phyloP scores from a whole-genome alignment of 441 rosid species.

The Adansonia madagascariensis region DNA sequence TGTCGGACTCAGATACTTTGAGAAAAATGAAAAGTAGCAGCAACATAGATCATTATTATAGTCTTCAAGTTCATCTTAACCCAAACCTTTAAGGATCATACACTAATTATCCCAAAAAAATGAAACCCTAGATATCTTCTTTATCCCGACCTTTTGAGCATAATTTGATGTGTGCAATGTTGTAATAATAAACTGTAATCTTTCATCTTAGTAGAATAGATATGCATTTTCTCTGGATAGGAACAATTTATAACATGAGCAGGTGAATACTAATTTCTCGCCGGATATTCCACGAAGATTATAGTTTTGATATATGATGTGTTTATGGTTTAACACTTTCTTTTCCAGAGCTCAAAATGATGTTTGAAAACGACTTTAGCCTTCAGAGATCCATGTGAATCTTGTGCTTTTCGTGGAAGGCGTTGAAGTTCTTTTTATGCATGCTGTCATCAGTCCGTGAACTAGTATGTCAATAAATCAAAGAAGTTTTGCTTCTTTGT shows the following conservation, averaged over 20 bases:
- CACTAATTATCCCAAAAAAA: background rate
- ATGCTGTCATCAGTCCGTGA: conserved; percentile 24
- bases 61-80: conserved; percentile 1
- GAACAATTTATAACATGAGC: background rate
- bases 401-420: conserved; percentile 26
- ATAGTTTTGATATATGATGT: conserved; percentile 11
- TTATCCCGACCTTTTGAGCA: background rate
- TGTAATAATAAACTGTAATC: background rate
- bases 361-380: conserved; percentile 27
- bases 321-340: conserved; percentile 21
- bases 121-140: background rate
- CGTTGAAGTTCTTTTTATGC: conserved; percentile 25
- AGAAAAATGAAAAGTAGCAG: too few relatives aligned
- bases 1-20: too few relatives aligned
- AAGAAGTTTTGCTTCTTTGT: conserved; percentile 24
- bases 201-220: background rate
- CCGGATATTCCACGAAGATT: conserved; percentile 13
- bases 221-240: background rate
- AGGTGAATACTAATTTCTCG: background rate
- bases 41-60: background rate
- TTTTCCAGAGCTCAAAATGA: conserved; percentile 31
- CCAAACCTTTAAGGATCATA: background rate
- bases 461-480: conserved; percentile 22
- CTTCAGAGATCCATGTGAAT: conserved; percentile 24
- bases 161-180: background rate